A percentile compares a stretch with the other conserved stretches of the same genome.
Conservation (phyloP, 768 basidiomycete genomes). For the Hygrocybe punicea region DNA sequence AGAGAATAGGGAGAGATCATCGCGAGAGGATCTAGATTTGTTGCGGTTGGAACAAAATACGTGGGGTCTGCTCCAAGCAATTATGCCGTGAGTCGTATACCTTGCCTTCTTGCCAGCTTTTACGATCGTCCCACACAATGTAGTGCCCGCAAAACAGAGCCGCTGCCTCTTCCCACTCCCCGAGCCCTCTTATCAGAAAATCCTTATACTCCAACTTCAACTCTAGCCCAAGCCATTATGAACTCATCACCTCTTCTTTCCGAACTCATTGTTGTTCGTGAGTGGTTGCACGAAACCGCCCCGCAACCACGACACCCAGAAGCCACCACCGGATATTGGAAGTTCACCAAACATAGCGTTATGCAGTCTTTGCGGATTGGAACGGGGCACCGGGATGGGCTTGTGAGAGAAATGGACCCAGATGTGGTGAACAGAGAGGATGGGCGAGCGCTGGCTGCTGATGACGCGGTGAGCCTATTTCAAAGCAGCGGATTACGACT, state of each 20-base stretch:
- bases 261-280: slow-evolving; percentile 79
- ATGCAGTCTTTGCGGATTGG: slow-evolving; percentile 62
- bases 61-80: slow-evolving; percentile 74
- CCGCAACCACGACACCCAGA: slow-evolving; percentile 59
- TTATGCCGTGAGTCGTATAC: slow-evolving; percentile 60
- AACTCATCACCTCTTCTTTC: slow-evolving; percentile 60
- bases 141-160: slow-evolving; percentile 68
- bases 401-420: slow-evolving; percentile 74
- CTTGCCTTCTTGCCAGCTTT: neutral
- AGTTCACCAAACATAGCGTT: slow-evolving; percentile 72
- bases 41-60: slow-evolving; percentile 75
- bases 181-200: slow-evolving; percentile 60
- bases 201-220: slow-evolving; percentile 77
- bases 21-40: slow-evolving; percentile 55
- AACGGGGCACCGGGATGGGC: slow-evolving; percentile 40
- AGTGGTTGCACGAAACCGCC: slow-evolving; percentile 83
- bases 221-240: slow-evolving; percentile 72
- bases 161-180: slow-evolving; percentile 46
- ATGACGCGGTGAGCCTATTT: slow-evolving; percentile 64
- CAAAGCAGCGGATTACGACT: neutral
- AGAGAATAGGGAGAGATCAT: slow-evolving; percentile 37
- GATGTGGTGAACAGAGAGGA: slow-evolving; percentile 67
- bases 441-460: slow-evolving; percentile 58
- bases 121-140: neutral
- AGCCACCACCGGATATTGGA: slow-evolving; percentile 79